Evolutionary conservation across 805 yeast genomes (phyloP), one percentile per base, ranked within the genome.

Genomic region (Zygosaccharomyces gambellarensis): DNA sequence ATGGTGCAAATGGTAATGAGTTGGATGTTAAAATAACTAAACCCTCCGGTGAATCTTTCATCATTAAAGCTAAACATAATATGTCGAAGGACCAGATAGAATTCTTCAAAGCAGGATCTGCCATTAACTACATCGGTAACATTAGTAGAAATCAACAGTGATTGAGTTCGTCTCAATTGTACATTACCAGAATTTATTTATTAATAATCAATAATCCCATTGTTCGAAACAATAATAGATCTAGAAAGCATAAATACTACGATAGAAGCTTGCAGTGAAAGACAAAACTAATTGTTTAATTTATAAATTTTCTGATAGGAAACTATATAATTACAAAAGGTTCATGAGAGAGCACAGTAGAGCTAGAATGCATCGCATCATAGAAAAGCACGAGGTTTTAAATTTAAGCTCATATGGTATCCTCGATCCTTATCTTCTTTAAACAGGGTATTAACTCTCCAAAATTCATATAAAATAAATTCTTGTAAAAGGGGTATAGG

Each of bases 21-120:
- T 68, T 94, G 57, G 78, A 76, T 48, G 70, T 94, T 57, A 78
- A 80, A 63, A 86, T 94, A 10, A 84, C 87, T 31, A 88, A 87
- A 70, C 78, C 70, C 51, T 77, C 80, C 53, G 97, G 97, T 10
- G 79, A 82, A 47, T 62, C 76, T 28, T 83, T 84, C 57, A 81
- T 77, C 48, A 82, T 94, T 55, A 76, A 79, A 57, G 80, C 94
- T 61, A 90, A 83, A 71, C 99, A 94, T 71, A 92, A 98, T 43
- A 90, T 94, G 98, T 90, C 97, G 19, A 81, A 81, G 67, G 99
- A 94, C 71, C 99, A 94, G 76, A 76, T 94, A 47, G 95, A 87
- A 56, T 94, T 92, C 73, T 94, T 94, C 81, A 90, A 83, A 69
- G 97, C 97, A 34, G 99, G 99, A 47, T 87, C 96, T 48, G 99